Evolutionary conservation across 1,284 basidiomycete genomes (phyloP).

Genomic region (Ustilago tritici): DNA sequence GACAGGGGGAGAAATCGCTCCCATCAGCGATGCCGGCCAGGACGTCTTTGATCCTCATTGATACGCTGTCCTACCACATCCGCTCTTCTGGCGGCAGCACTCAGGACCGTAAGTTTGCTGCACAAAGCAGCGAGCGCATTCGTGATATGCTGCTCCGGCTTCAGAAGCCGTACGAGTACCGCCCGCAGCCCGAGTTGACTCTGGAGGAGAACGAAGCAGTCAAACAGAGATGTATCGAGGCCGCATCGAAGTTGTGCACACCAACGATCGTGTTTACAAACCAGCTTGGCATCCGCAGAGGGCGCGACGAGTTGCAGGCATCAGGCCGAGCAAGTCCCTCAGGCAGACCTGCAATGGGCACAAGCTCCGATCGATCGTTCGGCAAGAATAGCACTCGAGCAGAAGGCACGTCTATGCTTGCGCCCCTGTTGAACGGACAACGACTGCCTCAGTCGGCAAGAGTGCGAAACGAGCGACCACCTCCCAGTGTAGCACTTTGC

Average conservation of each 20-base stretch:
- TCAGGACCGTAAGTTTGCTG: slow-evolving; percentile 32
- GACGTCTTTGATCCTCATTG: slow-evolving; percentile 41
- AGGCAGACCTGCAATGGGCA: neutral
- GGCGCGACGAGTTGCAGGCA: slow-evolving; percentile 15
- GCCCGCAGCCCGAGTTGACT: slow-evolving; percentile 5
- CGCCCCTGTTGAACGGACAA: slow-evolving; percentile 31
- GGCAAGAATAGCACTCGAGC: slow-evolving; percentile 5
- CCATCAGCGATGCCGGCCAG: slow-evolving; percentile 22
- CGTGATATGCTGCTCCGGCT: slow-evolving; percentile 33
- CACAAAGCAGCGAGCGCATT: slow-evolving; percentile 24
- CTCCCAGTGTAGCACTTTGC: slow-evolving; percentile 36
- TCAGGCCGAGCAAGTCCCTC: slow-evolving; percentile 18
- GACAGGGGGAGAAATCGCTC: neutral
- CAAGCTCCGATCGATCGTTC: slow-evolving; percentile 5
- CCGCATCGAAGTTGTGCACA: slow-evolving; percentile 28
- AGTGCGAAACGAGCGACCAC: slow-evolving; percentile 27
- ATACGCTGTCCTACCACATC: slow-evolving; percentile 43
- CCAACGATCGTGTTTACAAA: slow-evolving; percentile 47
- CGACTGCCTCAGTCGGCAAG: slow-evolving; percentile 26
- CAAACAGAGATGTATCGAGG: slow-evolving; percentile 6
- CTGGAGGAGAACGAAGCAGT: slow-evolving; percentile 14
- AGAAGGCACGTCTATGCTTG: slow-evolving; percentile 32
- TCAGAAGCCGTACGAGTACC: slow-evolving; percentile 37
- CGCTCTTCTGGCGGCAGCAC: slow-evolving; percentile 20
- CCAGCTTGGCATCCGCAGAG: slow-evolving; percentile 37